A percentile compares a stretch with the other conserved stretches of the same genome.
Conservation (phyloP, 176 grass and related monocot species). For the Melocanna baccifera region DNA sequence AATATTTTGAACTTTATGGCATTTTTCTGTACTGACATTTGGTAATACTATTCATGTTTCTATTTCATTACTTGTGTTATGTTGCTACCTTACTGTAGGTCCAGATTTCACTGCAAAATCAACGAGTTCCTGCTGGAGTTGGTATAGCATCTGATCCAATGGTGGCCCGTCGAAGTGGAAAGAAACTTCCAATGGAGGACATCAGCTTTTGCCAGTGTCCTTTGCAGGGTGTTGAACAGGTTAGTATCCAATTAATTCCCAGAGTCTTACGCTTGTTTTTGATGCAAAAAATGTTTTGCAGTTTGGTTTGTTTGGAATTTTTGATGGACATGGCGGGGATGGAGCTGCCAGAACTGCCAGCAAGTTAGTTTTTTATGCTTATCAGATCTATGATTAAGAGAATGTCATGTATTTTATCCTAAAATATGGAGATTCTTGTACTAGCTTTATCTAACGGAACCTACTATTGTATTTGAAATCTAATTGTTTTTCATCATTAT, state of each 20-base stretch:
- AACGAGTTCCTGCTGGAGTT: conserved; percentile 55
- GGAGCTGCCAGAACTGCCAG: conserved; percentile 70
- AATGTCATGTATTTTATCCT: conserved; percentile 1
- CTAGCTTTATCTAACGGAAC: background rate
- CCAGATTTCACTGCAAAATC: conserved; percentile 49
- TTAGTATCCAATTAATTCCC: conserved; percentile 31
- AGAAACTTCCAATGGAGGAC: conserved; percentile 76
- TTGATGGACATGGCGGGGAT: conserved; percentile 87
- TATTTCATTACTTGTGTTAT: background rate
- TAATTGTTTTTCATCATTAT: background rate
- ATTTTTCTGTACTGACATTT: background rate
- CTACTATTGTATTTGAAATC: background rate
- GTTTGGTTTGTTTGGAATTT: conserved; percentile 84
- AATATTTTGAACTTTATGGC: background rate
- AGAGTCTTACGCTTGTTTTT: conserved; percentile 8
- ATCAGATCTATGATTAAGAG: conserved; percentile 12
- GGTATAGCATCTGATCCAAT: conserved; percentile 84
- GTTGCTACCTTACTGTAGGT: conserved; percentile 38
- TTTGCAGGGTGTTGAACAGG: conserved; percentile 59
- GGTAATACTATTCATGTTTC: background rate
- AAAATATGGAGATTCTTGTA: background rate
- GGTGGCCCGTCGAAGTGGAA: conserved; percentile 58
- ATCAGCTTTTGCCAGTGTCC: conserved; percentile 65
- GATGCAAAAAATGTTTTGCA: conserved; percentile 30
- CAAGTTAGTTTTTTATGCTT: conserved; percentile 50